Base-by-base conservation (phyloP, 1,284 basidiomycete species). In the Mycosarcoma maydis region DNA sequence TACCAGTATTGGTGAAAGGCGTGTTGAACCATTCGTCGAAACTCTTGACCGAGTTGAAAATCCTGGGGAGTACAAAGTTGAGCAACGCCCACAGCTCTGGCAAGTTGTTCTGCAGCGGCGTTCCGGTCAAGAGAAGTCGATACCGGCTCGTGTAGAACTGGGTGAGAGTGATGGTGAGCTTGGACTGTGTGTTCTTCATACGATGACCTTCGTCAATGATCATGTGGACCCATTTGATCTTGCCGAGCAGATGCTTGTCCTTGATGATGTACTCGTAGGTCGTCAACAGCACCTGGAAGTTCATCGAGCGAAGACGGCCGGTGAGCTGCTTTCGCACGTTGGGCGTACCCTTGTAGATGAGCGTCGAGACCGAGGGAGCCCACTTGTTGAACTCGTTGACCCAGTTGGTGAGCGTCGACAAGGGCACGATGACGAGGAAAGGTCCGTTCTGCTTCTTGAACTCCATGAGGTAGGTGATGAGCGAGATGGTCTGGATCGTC, bases 21-120 rank as follows among this genome's bases (percentile, higher is more conserved):
- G 95, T 97, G 84, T 98, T 98, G 87, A 98, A 99, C 96, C 96
- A 98, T 82, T 98, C 96, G 80, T 98, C 96, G 81, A 99, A 98
- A 41, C 94, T 96, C 83, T 98, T 97, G 75, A 98, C 94, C 4
- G 95, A 98, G 85, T 98, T 98, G 87, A 98, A 98, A 80, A 98
- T 90, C 84, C 94, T 97, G 20, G 96, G 96, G 17, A 98, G 86
- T 42, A 94, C 95, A 81, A 99, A 99, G 84, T 98, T 98, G 82
- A 98, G 90, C 55, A 98, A 86, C 2, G 96, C 89, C 96, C 96
- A 98, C 36, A 99, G 85, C 83, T 99, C 96, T 13, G 96, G 95
- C 33, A 98, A 87, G 82, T 98, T 98, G 86, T 99, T 98, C 83
- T 98, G 95, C 17, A 99, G 87, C 24, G 96, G 96, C 3, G 96